phyloP scores from a whole-genome alignment of 2,329 filamentous ascomycete species.

The Nannizzia gypsea region DNA sequence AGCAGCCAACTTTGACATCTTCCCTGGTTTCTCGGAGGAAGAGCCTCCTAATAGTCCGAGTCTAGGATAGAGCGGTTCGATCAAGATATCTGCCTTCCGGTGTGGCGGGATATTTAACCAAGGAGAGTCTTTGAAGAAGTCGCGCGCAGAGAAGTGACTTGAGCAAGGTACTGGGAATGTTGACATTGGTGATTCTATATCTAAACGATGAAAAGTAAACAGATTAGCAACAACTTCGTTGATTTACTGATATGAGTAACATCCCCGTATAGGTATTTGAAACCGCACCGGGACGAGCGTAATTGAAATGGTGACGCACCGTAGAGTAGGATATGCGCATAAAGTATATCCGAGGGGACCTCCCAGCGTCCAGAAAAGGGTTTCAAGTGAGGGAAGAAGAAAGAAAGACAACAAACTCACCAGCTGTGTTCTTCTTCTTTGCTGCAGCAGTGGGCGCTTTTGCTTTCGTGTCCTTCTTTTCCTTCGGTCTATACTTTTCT shows the following conservation, averaged over 20 bases:
- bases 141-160: slow-evolving; percentile 35
- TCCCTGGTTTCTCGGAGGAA: slow-evolving; percentile 48
- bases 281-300: not conserved
- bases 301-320: slow-evolving; percentile 2
- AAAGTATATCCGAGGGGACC: not conserved
- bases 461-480: slow-evolving; percentile 4
- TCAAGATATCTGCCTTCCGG: slow-evolving; percentile 51
- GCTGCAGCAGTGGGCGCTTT: not conserved
- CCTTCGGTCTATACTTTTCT: slow-evolving; percentile 9
- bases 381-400: not conserved
- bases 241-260: not conserved
- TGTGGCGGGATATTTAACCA: slow-evolving; percentile 65
- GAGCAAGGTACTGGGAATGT: slow-evolving; percentile 9
- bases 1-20: slow-evolving; percentile 81
- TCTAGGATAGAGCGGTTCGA: slow-evolving; percentile 46
- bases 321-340: not conserved
- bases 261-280: not conserved
- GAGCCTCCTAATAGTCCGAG: slow-evolving; percentile 70
- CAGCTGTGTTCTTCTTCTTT: slow-evolving; percentile 6
- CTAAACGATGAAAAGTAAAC: not conserved
- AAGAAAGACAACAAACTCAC: slow-evolving; percentile 8
- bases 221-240: not conserved
- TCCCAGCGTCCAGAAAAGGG: not conserved
- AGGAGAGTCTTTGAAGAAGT: slow-evolving; percentile 72
- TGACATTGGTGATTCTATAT: not conserved